phyloP scores from a whole-genome alignment of 1,139 yeast species.

The Nakaseomyces nivariensis region DNA sequence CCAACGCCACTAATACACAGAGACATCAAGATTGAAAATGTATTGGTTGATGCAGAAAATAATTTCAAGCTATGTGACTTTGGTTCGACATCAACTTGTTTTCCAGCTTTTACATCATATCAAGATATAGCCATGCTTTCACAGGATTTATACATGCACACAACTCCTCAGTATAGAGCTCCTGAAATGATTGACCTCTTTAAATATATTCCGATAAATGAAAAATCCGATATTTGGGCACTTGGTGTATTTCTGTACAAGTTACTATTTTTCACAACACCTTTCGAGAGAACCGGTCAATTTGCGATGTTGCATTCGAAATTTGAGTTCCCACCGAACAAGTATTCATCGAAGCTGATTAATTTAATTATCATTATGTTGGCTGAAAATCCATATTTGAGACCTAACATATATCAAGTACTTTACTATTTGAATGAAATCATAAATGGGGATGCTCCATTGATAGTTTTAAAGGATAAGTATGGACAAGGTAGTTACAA shows the following conservation, averaged over 20 bases:
- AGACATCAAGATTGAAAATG: conserved; percentile 93
- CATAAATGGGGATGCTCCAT: conserved; percentile 45
- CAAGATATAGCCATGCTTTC: conserved; percentile 47
- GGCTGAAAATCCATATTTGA: conserved; percentile 64
- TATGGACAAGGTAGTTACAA: conserved; percentile 34
- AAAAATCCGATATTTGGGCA: conserved; percentile 95
- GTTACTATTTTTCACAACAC: conserved; percentile 87
- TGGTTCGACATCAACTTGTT: conserved; percentile 75
- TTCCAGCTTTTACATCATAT: conserved; percentile 33
- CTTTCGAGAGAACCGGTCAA: conserved; percentile 76
- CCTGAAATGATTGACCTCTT: conserved; percentile 95
- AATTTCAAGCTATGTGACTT: conserved; percentile 83
- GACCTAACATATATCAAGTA: conserved; percentile 86
- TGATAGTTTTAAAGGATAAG: conserved; percentile 30
- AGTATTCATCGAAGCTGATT: conserved; percentile 51
- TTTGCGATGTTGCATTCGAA: conserved; percentile 56
- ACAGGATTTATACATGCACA: conserved; percentile 79
- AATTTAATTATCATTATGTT: conserved; percentile 71
- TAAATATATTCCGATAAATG: conserved; percentile 80
- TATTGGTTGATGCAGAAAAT: conserved; percentile 63
- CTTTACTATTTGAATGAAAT: conserved; percentile 56
- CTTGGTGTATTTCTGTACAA: conserved; percentile 85
- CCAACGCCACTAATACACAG: conserved; percentile 79
- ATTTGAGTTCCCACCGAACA: conserved; percentile 43
- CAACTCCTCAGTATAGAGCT: conserved; percentile 94